A percentile compares a stretch with the other conserved stretches of the same genome.
Evolutionary conservation across 1,284 basidiomycete species (phyloP).

Genomic region (Cystobasidium sp.): DNA sequence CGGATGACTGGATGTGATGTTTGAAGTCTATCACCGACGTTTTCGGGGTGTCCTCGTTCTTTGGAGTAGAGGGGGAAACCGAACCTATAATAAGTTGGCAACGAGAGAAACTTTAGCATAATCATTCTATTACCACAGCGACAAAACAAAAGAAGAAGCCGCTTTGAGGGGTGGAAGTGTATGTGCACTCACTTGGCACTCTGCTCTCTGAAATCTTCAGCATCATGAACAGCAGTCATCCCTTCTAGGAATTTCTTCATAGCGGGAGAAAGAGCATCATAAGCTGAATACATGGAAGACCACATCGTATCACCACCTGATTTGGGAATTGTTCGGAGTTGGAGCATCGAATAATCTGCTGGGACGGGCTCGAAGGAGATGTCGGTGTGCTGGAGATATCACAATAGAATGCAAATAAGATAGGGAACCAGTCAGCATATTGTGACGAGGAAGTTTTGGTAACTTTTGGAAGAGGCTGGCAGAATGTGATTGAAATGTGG

Average conservation of each 20-base stretch:
- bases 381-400: slow-evolving; percentile 61
- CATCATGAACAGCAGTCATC: slow-evolving; percentile 66
- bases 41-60: slow-evolving; percentile 64
- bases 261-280: slow-evolving; percentile 66
- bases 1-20: slow-evolving; percentile 63
- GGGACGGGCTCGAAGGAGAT: slow-evolving; percentile 73
- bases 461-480: neutral
- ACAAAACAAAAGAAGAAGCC: neutral
- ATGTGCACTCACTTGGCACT: slow-evolving; percentile 54
- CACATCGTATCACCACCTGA: slow-evolving; percentile 62
- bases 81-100: slow-evolving; percentile 5
- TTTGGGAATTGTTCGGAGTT: slow-evolving; percentile 64
- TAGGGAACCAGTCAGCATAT: neutral
- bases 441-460: neutral
- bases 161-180: slow-evolving; percentile 60
- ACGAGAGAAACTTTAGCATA: neutral
- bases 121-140: neutral
- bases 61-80: slow-evolving; percentile 53
- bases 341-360: slow-evolving; percentile 66
- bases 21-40: slow-evolving; percentile 64
- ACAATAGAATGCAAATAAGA: neutral
- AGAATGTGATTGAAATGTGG: no score
- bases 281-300: slow-evolving; percentile 63
- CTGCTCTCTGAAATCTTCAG: slow-evolving; percentile 61
- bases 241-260: slow-evolving; percentile 66